Evolutionary conservation across 2,329 filamentous ascomycete species (phyloP).

Genomic region (Alternaria rosae): DNA sequence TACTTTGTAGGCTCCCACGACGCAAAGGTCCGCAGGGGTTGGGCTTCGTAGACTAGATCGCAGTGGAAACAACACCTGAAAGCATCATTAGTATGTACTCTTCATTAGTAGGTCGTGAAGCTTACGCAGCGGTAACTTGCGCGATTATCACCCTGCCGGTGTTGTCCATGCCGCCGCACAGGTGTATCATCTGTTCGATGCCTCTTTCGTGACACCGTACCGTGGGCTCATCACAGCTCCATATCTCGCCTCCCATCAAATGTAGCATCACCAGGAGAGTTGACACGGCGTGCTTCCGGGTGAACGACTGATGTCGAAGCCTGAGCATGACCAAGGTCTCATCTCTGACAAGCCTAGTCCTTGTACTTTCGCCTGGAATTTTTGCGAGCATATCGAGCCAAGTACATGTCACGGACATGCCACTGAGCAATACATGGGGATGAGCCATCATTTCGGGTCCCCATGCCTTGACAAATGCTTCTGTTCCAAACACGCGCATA

Average conservation of each 20-base stretch:
- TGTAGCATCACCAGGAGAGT: constrained; percentile 43
- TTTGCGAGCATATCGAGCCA: constrained; percentile 41
- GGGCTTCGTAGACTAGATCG: constrained; percentile 39
- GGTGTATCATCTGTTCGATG: constrained; percentile 31
- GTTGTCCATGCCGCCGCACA: constrained; percentile 30
- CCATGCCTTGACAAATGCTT: constrained; percentile 34
- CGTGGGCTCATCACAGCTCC: constrained; percentile 38
- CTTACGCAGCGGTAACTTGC: constrained; percentile 36
- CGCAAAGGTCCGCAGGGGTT: constrained; percentile 26
- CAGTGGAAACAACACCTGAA: constrained; percentile 33
- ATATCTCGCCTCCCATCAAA: constrained; percentile 41
- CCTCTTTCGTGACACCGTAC: constrained; percentile 34
- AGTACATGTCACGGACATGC: constrained; percentile 30
- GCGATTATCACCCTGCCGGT: constrained; percentile 26
- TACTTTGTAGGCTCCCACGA: constrained; percentile 17
- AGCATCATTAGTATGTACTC: constrained; percentile 10
- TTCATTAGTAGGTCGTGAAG: not conserved
- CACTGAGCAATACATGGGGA: constrained; percentile 36
- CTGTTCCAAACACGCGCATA: constrained; percentile 31
- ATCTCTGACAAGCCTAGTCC: constrained; percentile 34
- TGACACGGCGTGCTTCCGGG: constrained; percentile 24
- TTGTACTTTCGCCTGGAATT: constrained; percentile 32
- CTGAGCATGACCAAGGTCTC: constrained; percentile 40
- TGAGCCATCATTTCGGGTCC: constrained; percentile 35
- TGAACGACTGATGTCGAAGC: constrained; percentile 12